Percentiles rank a stretch among this genome's conserved stretches.
These are phyloP conservation scores for Thelonectria rubi DNA, from an alignment of 2,329 filamentous ascomycete species.

Conservation along the genomic window DNA sequence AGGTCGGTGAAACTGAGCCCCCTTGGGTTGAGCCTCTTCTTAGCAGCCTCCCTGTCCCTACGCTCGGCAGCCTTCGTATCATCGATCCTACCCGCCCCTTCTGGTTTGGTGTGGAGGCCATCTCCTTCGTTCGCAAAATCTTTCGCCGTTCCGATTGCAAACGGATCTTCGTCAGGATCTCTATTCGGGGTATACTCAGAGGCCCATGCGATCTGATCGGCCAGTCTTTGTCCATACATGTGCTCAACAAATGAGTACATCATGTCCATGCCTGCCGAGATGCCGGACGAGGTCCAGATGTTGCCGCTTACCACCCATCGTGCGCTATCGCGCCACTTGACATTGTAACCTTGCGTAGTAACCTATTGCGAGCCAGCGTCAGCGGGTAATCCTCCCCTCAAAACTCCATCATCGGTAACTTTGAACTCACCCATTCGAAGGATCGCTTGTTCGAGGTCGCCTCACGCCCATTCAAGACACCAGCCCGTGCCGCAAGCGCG, in stretches of 20 bases:
- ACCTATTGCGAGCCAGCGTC: constrained; percentile 38
- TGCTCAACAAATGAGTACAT: constrained; percentile 46
- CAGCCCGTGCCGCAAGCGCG: constrained; percentile 61
- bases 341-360: constrained; percentile 51
- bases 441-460: constrained; percentile 70
- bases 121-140: not conserved
- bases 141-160: constrained; percentile 47
- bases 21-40: no score
- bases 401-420: not conserved
- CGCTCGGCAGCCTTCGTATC: no score
- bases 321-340: constrained; percentile 64
- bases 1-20: no score
- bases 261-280: constrained; percentile 56
- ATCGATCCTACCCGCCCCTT: not conserved
- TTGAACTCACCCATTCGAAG: constrained; percentile 50
- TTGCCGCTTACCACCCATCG: constrained; percentile 70
- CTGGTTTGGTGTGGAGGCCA: not conserved
- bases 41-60: no score
- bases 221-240: constrained; percentile 60
- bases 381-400: not conserved
- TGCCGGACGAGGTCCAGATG: constrained; percentile 69
- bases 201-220: constrained; percentile 56
- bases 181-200: constrained; percentile 67
- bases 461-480: constrained; percentile 62
- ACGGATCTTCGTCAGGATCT: constrained; percentile 63